These are phyloP conservation scores for Beauveria asiatica DNA, from an alignment of 2,329 filamentous ascomycete genomes.

Conservation along the genomic window DNA sequence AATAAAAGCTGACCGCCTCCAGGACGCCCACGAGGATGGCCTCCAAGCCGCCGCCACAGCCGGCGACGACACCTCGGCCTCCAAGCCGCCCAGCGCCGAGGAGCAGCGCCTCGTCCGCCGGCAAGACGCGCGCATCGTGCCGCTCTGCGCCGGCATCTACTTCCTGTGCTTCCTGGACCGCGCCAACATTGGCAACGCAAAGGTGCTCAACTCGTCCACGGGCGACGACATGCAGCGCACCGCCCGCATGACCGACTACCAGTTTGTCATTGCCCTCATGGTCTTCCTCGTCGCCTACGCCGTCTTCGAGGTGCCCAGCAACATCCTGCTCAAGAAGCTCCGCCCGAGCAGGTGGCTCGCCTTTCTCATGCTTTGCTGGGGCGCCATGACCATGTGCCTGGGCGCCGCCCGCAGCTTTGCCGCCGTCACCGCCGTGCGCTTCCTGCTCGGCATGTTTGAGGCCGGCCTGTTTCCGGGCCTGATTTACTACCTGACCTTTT, in stretches of 20 bases:
- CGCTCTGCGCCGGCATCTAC: constrained; percentile 55
- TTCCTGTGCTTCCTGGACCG: constrained; percentile 60
- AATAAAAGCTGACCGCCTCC: not conserved
- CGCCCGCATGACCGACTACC: constrained; percentile 50
- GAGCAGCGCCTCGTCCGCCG: constrained; percentile 41
- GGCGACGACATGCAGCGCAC: constrained; percentile 53
- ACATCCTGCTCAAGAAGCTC: constrained; percentile 57
- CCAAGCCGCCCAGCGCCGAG: constrained; percentile 8
- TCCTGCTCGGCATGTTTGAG: constrained; percentile 61
- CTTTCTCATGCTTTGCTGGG: constrained; percentile 60
- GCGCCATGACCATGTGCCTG: constrained; percentile 57
- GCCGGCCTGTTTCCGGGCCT: constrained; percentile 63
- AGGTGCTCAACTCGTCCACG: constrained; percentile 53
- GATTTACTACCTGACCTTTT: constrained; percentile 62
- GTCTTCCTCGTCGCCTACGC: constrained; percentile 54
- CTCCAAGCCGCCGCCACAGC: not conserved
- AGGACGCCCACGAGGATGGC: not conserved
- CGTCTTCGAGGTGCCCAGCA: constrained; percentile 57
- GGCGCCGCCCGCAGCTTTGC: constrained; percentile 55
- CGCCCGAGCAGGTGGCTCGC: constrained; percentile 56
- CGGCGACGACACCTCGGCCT: not conserved
- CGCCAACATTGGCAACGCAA: constrained; percentile 62
- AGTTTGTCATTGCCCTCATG: constrained; percentile 52
- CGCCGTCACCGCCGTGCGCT: constrained; percentile 56
- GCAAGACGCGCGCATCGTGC: constrained; percentile 56